Conservation (phyloP, 1,284 basidiomycete genomes). For the Leccinum ponderosum region DNA sequence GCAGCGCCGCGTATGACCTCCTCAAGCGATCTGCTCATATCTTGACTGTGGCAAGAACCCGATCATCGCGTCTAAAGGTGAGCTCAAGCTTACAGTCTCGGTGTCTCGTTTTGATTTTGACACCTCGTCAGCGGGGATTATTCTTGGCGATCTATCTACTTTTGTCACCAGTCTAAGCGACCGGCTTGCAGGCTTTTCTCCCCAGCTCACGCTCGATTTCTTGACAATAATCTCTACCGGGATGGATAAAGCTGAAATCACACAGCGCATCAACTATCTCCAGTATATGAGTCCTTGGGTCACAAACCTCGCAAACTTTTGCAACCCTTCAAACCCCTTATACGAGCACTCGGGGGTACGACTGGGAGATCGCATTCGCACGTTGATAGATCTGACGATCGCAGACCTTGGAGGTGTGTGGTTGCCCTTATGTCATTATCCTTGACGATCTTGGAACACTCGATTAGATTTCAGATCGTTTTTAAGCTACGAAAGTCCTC, state of each 20-base stretch:
- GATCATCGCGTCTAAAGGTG: constrained; percentile 69
- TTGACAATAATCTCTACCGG: constrained; percentile 76
- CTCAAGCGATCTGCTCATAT: constrained; percentile 77
- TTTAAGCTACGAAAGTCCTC: too few species aligned
- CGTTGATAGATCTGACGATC: constrained; percentile 74
- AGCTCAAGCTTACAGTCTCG: constrained; percentile 17
- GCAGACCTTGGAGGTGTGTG: constrained; percentile 64
- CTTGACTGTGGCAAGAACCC: constrained; percentile 75
- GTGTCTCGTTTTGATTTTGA: constrained; percentile 10
- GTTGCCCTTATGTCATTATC: constrained; percentile 1
- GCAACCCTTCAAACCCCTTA: constrained; percentile 62
- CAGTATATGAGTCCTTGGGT: constrained; percentile 88
- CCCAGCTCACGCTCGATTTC: constrained; percentile 85
- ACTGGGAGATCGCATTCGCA: constrained; percentile 76
- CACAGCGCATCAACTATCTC: constrained; percentile 69
- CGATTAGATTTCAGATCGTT: constrained; percentile 64
- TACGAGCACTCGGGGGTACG: constrained; percentile 72
- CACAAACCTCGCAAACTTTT: constrained; percentile 72
- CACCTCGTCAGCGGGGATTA: constrained; percentile 55
- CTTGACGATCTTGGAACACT: constrained; percentile 12
- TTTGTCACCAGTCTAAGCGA: constrained; percentile 73
- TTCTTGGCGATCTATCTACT: constrained; percentile 69
- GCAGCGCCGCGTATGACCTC: constrained; percentile 76
- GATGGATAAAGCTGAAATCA: constrained; percentile 52
- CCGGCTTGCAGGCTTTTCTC: constrained; percentile 68